Percentiles rank a stretch among this genome's conserved stretches.
These are phyloP conservation scores for Fagopyrum esculentum DNA, from an alignment of 148 eudicot genomes.

Conservation along the genomic window DNA sequence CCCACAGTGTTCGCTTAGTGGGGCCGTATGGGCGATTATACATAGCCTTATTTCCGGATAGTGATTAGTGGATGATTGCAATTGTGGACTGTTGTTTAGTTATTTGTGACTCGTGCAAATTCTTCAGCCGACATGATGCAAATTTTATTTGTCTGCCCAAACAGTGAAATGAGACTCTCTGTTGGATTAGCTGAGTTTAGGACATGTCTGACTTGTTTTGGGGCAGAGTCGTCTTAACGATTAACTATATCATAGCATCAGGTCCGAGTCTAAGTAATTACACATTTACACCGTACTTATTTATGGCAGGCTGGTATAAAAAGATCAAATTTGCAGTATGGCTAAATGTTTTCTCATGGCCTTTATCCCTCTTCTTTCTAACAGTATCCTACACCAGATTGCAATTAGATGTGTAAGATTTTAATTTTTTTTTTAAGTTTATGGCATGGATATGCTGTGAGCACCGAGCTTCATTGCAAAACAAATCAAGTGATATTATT, in stretches of 20 bases:
- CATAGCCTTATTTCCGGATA: not conserved
- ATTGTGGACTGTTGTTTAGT: not conserved
- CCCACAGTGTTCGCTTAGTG: no score
- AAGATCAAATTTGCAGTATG: not conserved
- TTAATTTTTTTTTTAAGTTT: not conserved
- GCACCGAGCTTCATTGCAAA: not conserved
- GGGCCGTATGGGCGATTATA: no score
- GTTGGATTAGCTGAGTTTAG: conserved; percentile 2
- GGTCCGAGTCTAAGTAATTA: not conserved
- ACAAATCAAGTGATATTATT: not conserved
- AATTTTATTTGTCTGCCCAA: not conserved
- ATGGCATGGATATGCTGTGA: not conserved
- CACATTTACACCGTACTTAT: no score
- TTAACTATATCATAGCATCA: not conserved
- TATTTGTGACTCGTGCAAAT: not conserved
- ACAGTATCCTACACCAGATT: not conserved
- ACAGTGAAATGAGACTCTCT: not conserved
- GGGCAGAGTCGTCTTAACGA: not conserved
- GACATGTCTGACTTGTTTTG: not conserved
- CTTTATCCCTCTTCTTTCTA: conserved; percentile 1
- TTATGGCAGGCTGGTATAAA: no score
- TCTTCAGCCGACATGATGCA: not conserved
- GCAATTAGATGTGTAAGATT: not conserved
- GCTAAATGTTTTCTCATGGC: not conserved
- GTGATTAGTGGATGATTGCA: not conserved